Evolutionary conservation across 1,139 yeast species (phyloP), one percentile per base, ranked within the genome.

Genomic region (Saccharomycopsis phalli): DNA sequence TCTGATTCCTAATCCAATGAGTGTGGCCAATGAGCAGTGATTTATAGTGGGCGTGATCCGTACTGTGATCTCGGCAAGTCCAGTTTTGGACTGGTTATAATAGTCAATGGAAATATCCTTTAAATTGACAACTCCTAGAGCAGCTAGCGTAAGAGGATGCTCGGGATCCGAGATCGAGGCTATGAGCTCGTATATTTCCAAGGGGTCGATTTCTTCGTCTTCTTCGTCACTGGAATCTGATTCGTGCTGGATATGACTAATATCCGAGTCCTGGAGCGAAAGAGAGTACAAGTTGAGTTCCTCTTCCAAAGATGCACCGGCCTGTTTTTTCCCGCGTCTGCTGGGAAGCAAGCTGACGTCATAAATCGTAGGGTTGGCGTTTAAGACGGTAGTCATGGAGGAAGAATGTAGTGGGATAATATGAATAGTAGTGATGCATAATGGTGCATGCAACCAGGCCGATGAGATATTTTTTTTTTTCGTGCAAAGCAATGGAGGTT

Each of bases 21-120:
- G 72, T 0, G 98, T 93, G 1, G 98, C 98, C 48, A 93, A 66
- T 1, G 95, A 84, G 56, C 99, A 93, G 57, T 93, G 99, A 1
- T 98, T 91, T 51, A 93, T 91, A 0, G 99, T 93, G 0, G 99
- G 99, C 0, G 99, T 93, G 49, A 93, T 88, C 52, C 74, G 76
- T 29, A 93, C 86, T 19, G 75, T 57, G 0, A 93, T 86, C 48
- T 81, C 86, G 0, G 93, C 82, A 53, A 83, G 73, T 33, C 74
- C 74, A 11, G 61, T 54, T 25, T 66, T 63, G 10, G n/a, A 7
- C 30, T 59, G 60, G 18, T 54, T 51, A 28, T 18, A 38, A 23
- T 36, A 31, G 10, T 26, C 18, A 6, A 93, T 86, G 29, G 63
- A 58, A 44, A 93, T 91, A 56, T 93, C 95, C 2, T 70, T 69